Conservation (phyloP, 31 red algal genomes). For the Asparagopsis taxiformis region DNA sequence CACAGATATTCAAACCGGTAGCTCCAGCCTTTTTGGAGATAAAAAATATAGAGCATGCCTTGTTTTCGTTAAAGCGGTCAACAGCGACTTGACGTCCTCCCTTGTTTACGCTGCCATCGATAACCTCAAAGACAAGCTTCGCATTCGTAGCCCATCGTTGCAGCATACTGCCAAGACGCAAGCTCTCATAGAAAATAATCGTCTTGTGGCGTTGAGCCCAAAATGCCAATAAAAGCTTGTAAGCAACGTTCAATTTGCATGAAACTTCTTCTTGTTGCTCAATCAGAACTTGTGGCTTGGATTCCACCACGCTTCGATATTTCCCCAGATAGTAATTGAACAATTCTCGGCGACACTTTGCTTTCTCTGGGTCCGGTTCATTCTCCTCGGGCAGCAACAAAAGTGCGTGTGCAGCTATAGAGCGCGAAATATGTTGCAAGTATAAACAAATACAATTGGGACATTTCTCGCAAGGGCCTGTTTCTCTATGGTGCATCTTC, state of each 20-base stretch:
- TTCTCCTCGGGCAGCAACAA: constrained; percentile 51
- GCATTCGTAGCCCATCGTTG: constrained; percentile 58
- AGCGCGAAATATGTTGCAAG: constrained; percentile 46
- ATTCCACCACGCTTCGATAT: background rate
- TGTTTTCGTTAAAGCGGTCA: constrained; percentile 76
- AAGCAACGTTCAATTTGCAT: constrained; percentile 62
- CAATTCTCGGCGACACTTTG: constrained; percentile 12
- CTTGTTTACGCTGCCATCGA: constrained; percentile 72
- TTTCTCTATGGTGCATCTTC: constrained; percentile 57
- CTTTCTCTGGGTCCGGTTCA: constrained; percentile 46
- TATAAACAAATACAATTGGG: constrained; percentile 65
- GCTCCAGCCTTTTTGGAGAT: constrained; percentile 90
- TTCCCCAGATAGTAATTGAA: constrained; percentile 55
- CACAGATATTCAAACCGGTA: constrained; percentile 81
- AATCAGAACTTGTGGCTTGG: constrained; percentile 10
- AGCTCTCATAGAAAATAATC: constrained; percentile 75
- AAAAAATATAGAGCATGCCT: constrained; percentile 70
- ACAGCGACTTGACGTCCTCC: constrained; percentile 72
- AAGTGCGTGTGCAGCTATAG: constrained; percentile 54
- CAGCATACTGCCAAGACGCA: constrained; percentile 54
- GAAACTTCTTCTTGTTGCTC: constrained; percentile 58
- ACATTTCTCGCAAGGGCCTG: constrained; percentile 37
- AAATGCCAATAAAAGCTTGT: constrained; percentile 43
- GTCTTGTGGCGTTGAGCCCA: constrained; percentile 60
- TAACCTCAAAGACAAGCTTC: constrained; percentile 28